A percentile compares a stretch with the other conserved stretches of the same genome.
phyloP scores from a whole-genome alignment of 106 monocot species.

The Cymbidium sinense region DNA sequence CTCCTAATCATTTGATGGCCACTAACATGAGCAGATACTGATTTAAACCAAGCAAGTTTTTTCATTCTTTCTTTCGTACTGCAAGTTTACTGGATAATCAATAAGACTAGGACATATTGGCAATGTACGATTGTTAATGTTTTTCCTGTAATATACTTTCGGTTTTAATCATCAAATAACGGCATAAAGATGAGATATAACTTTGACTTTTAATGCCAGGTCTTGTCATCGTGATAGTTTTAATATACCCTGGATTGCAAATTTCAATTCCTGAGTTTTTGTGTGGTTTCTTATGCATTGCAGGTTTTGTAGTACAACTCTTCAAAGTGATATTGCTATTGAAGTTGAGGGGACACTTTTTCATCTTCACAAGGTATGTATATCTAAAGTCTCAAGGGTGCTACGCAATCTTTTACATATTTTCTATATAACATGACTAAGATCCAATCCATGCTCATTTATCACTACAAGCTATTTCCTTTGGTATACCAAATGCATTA shows the following conservation, averaged over 20 bases:
- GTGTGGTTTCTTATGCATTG: slow-evolving; percentile 2
- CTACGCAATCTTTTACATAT: neutral
- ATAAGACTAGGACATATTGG: neutral
- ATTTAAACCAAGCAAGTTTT: neutral
- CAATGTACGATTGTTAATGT: neutral
- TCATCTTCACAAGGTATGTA: slow-evolving; percentile 44
- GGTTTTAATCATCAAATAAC: neutral
- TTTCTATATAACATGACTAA: neutral
- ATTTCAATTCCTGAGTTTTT: neutral
- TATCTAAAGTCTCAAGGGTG: neutral
- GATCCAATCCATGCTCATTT: neutral
- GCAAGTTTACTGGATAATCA: neutral
- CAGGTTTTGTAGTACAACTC: slow-evolving; percentile 23
- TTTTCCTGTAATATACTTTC: neutral
- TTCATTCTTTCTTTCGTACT: neutral
- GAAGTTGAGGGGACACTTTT: slow-evolving; percentile 28
- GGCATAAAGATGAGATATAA: neutral
- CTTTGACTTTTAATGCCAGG: neutral
- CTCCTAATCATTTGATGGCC: neutral
- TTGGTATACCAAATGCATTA: neutral
- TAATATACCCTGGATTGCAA: neutral
- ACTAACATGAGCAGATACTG: neutral
- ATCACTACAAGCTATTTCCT: neutral
- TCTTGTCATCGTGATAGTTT: neutral
- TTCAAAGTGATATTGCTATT: slow-evolving; percentile 36